phyloP scores from a whole-genome alignment of 2,329 filamentous ascomycete species.

The Davidsoniella australis region DNA sequence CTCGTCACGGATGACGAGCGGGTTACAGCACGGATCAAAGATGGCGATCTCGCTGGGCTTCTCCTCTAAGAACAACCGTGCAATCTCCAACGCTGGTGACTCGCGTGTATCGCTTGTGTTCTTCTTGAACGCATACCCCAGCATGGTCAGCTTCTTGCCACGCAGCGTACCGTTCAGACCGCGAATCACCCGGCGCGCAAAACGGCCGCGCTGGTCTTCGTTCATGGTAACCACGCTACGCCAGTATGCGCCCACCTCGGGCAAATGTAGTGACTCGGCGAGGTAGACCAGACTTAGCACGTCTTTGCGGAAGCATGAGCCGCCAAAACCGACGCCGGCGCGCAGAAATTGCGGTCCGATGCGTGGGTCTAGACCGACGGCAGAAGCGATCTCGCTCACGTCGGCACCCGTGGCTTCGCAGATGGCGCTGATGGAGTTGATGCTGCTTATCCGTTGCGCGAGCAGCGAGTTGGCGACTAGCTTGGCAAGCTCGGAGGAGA shows the following conservation, averaged over 20 bases:
- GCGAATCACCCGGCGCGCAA: conserved; percentile 46
- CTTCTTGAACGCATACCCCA: conserved; percentile 69
- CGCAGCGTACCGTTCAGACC: conserved; percentile 51
- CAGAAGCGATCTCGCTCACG: conserved; percentile 52
- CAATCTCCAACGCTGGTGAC: conserved; percentile 49
- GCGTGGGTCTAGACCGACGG: conserved; percentile 51
- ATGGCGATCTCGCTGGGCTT: conserved; percentile 45
- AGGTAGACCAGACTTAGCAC: conserved; percentile 58
- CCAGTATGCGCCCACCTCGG: conserved; percentile 63
- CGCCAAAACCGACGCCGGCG: conserved; percentile 61
- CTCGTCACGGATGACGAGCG: conserved; percentile 32
- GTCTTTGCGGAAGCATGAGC: conserved; percentile 71
- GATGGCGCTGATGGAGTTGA: conserved; percentile 66
- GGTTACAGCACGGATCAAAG: conserved; percentile 48
- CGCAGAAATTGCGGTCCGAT: conserved; percentile 60
- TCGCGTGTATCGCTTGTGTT: conserved; percentile 62
- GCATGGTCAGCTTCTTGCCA: conserved; percentile 53
- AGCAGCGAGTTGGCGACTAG: conserved; percentile 66
- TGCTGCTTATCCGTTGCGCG: conserved; percentile 63
- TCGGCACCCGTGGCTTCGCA: conserved; percentile 63
- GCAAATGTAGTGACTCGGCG: conserved; percentile 49
- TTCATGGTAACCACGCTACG: conserved; percentile 58
- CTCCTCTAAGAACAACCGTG: conserved; percentile 48
- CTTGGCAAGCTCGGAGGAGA: conserved; percentile 65
- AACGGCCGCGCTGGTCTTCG: conserved; percentile 54